Evolutionary conservation across 1,284 basidiomycete species (phyloP).

Genomic region (Bjerkandera adusta): DNA sequence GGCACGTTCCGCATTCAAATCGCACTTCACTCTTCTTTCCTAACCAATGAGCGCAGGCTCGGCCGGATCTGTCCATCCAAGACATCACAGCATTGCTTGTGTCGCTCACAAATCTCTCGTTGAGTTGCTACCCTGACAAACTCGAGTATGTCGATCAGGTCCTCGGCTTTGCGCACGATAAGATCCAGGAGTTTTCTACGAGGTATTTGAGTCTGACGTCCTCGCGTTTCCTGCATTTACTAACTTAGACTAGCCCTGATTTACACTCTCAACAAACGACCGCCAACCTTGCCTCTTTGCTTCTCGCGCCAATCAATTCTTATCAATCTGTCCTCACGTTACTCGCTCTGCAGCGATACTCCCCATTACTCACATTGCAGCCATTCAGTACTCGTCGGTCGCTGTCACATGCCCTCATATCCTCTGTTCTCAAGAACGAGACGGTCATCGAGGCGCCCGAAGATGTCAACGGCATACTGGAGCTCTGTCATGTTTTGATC

Average conservation of each 20-base stretch:
- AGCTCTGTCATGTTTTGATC: conserved; percentile 88
- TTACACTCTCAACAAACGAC: conserved; percentile 85
- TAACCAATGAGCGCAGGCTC: conserved; percentile 72
- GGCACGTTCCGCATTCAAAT: too few species aligned
- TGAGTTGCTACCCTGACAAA: conserved; percentile 93
- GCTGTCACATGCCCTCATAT: conserved; percentile 89
- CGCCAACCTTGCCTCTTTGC: conserved; percentile 83
- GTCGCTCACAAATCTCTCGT: conserved; percentile 87
- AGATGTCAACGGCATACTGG: conserved; percentile 89
- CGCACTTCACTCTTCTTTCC: not conserved
- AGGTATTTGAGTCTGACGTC: conserved; percentile 44
- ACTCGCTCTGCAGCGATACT: conserved; percentile 88
- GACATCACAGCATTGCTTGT: conserved; percentile 94
- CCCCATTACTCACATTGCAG: conserved; percentile 78
- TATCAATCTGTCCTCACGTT: conserved; percentile 93
- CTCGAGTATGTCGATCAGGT: conserved; percentile 96
- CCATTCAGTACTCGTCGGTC: conserved; percentile 86
- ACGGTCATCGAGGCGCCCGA: conserved; percentile 88
- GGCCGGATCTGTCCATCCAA: conserved; percentile 92
- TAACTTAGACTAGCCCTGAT: conserved; percentile 61
- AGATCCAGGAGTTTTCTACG: conserved; percentile 81
- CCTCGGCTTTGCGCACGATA: conserved; percentile 81
- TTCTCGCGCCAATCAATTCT: conserved; percentile 90
- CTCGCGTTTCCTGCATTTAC: not conserved
- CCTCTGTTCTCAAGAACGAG: conserved; percentile 92